phyloP scores from a whole-genome alignment of 345 rosid genomes.

The Syzygium oleosum region DNA sequence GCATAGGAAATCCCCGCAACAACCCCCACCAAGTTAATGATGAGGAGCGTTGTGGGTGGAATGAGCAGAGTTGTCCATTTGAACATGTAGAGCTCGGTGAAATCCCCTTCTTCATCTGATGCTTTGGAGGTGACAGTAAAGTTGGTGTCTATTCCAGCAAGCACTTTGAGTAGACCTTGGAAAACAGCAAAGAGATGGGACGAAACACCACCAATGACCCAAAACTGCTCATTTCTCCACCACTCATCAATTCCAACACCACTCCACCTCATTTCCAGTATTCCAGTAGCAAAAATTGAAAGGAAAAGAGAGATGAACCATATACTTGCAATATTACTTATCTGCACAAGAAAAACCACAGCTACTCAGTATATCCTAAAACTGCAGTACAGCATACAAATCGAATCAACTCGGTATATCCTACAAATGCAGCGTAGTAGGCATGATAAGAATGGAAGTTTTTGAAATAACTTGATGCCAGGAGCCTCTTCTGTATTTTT shows the following conservation, averaged over 20 bases:
- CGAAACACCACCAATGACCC: slow-evolving; percentile 95
- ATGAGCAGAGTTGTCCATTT: slow-evolving; percentile 94
- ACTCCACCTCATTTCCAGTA: slow-evolving; percentile 90
- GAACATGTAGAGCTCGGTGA: slow-evolving; percentile 69
- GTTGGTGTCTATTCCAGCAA: slow-evolving; percentile 87
- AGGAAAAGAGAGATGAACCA: slow-evolving; percentile 86
- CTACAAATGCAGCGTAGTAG: background rate
- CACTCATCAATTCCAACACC: slow-evolving; percentile 92
- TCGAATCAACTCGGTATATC: background rate
- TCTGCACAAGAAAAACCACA: slow-evolving; percentile 27
- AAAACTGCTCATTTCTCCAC: slow-evolving; percentile 97
- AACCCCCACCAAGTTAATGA: slow-evolving; percentile 74
- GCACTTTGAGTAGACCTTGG: slow-evolving; percentile 87
- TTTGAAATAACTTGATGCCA: background rate
- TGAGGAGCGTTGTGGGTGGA: slow-evolving; percentile 87
- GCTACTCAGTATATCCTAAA: background rate
- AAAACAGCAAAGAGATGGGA: slow-evolving; percentile 79
- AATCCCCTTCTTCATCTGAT: slow-evolving; percentile 84
- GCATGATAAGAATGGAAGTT: background rate
- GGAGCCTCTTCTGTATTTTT: background rate
- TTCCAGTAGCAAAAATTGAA: slow-evolving; percentile 87
- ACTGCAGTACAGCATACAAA: background rate
- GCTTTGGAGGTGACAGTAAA: slow-evolving; percentile 90
- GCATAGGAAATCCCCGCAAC: slow-evolving; percentile 87
- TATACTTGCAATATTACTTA: slow-evolving; percentile 85